These are phyloP conservation scores for Parathielavia hyrcaniae DNA, from an alignment of 495 filamentous ascomycete genomes.

Conservation along the genomic window DNA sequence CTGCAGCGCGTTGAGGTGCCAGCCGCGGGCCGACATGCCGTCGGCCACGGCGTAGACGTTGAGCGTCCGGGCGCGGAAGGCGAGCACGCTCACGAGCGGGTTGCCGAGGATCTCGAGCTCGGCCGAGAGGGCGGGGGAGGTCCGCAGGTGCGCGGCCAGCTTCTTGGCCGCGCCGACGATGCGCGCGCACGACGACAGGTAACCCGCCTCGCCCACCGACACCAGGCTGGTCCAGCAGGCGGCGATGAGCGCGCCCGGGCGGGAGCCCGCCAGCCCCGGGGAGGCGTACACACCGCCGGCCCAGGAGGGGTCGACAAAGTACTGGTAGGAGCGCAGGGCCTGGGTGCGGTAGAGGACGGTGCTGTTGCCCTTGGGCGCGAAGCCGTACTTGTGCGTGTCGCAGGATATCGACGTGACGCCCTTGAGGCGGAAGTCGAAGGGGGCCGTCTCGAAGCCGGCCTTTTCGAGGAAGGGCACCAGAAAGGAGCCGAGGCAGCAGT, in stretches of 20 bases:
- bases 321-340: conserved; percentile 75
- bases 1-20: conserved; percentile 95
- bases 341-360: conserved; percentile 83
- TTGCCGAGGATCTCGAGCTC: conserved; percentile 78
- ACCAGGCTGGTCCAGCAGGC: conserved; percentile 90
- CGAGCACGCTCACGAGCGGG: conserved; percentile 83
- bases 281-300: conserved; percentile 93
- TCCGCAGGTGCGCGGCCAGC: conserved; percentile 68
- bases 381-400: conserved; percentile 98
- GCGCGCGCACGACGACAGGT: conserved; percentile 72
- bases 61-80: conserved; percentile 68
- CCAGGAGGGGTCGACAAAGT: conserved; percentile 95
- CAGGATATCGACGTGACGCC: conserved; percentile 93
- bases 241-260: conserved; percentile 88
- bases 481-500: conserved; percentile 96
- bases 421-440: conserved; percentile 88
- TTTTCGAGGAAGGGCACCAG: conserved; percentile 83
- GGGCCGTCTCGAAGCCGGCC: conserved; percentile 79
- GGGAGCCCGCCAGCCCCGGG: conserved; percentile 80
- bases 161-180: conserved; percentile 85
- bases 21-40: conserved; percentile 72
- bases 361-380: conserved; percentile 94
- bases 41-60: conserved; percentile 87
- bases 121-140: conserved; percentile 54
- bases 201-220: conserved; percentile 81